phyloP scores from a whole-genome alignment of 495 filamentous ascomycete species.

The Penicillium desertorum region DNA sequence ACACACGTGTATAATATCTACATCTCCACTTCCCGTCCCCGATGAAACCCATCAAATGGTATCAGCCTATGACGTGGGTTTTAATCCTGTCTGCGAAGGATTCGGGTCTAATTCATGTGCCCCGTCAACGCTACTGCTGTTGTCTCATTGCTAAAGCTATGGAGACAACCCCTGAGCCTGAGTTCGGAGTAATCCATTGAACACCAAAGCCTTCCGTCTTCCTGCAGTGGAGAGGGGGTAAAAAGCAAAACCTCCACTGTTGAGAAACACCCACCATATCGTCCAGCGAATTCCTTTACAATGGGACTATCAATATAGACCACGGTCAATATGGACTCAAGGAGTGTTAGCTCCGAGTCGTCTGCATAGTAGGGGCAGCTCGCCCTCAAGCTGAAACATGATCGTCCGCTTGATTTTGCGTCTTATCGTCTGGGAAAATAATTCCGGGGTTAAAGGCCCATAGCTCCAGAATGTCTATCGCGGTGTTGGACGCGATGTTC shows the following conservation, averaged over 20 bases:
- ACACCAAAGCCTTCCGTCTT: background rate
- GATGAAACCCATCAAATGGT: background rate
- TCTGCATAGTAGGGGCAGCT: background rate
- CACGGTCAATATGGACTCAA: background rate
- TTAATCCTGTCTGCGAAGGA: background rate
- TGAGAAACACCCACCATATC: background rate
- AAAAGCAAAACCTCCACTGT: background rate
- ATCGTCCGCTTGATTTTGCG: background rate
- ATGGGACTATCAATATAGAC: background rate
- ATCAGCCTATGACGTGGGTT: background rate
- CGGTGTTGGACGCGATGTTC: background rate
- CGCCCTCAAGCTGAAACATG: background rate
- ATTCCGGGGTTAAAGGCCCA: background rate
- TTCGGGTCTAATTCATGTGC: background rate
- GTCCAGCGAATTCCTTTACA: background rate
- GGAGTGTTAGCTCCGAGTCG: background rate
- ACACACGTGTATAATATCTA: too few relatives aligned
- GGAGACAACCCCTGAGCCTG: background rate
- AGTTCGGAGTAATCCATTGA: background rate
- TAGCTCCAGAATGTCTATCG: background rate
- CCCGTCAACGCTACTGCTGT: background rate
- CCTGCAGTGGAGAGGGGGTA: background rate
- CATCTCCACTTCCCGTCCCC: background rate
- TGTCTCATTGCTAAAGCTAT: background rate
- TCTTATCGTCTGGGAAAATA: background rate